Evolutionary conservation across 768 basidiomycete genomes (phyloP), one percentile per base, ranked within the genome.

Genomic region (Boletus sp.): DNA sequence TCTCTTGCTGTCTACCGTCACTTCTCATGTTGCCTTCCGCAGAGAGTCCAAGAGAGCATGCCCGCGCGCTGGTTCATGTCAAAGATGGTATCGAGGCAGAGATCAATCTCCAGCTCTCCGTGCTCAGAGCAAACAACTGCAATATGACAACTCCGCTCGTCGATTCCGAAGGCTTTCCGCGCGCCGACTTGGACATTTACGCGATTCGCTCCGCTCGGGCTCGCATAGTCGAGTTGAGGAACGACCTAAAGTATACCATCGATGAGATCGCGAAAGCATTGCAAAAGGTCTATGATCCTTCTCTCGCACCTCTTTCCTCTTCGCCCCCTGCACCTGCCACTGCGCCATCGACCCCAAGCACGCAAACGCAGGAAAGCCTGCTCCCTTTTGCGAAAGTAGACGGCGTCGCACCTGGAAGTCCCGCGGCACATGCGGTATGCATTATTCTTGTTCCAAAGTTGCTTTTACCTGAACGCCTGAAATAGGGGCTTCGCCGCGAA

Each of bases 111-210:
- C 83, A 90, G 48, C 70, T 80, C 35, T 72, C 80, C 40, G 78
- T 91, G 51, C 82, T 93, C 60, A 74, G 77, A 62, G 74, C 78
- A 47, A 88, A 91, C 63, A 72, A 78, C 39, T 79, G 79, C 32
- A 84, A 80, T 2, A 81, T 93, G 76, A 72, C 81, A 25, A 82
- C 88, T 0, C 84, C 90, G 0, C 81, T 98, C 33, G 81, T 97
- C 44, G 93, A 97, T 66, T 58, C 75, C 1, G 90, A 97, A 49
- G 96, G 96, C 7, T 98, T 92, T 70, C 95, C 95, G 1, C 80
- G 93, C 14, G 83, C 83, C 14, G 88, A 96, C 71, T 80, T 98
- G 57, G 90, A 95, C 60, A 77, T 96, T 17, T 90, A 83, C 65
- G 84, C 87, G 11, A 85, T 95, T 19, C 78, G 91, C 23, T 74